Conservation (phyloP, 2,329 filamentous ascomycete species). For the Pseudogymnoascus destructans region DNA sequence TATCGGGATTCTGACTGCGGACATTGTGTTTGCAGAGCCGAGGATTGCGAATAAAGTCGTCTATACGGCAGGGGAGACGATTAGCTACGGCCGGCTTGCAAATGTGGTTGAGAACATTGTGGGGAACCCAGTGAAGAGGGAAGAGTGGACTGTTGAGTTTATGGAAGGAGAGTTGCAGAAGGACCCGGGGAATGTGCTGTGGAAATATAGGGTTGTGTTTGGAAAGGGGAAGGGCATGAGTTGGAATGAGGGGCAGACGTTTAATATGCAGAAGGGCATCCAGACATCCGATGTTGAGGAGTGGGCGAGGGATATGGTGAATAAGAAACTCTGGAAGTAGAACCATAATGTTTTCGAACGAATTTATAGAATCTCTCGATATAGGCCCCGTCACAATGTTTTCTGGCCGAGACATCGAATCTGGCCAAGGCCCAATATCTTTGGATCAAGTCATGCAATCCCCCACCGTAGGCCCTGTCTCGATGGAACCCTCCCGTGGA, state of each 20-base stretch:
- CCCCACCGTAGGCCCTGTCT: background rate
- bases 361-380: background rate
- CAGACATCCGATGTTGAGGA: conserved; percentile 31
- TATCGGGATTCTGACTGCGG: conserved; percentile 48
- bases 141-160: conserved; percentile 35
- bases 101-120: conserved; percentile 36
- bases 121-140: conserved; percentile 32
- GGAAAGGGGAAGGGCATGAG: conserved; percentile 43
- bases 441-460: background rate
- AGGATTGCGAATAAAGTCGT: conserved; percentile 31
- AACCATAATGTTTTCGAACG: background rate
- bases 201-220: conserved; percentile 51
- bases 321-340: background rate
- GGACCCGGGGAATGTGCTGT: conserved; percentile 36
- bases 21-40: conserved; percentile 35
- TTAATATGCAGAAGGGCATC: conserved; percentile 39
- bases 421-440: background rate
- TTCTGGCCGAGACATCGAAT: background rate
- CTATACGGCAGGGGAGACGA: conserved; percentile 48
- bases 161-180: conserved; percentile 34
- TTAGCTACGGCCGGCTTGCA: conserved; percentile 42
- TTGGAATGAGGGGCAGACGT: conserved; percentile 41
- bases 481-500: background rate
- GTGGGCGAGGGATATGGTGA: conserved; percentile 19
- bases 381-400: background rate